phyloP scores from a whole-genome alignment of 371 early-diverging fungal species.

The Mortierella sp. region DNA sequence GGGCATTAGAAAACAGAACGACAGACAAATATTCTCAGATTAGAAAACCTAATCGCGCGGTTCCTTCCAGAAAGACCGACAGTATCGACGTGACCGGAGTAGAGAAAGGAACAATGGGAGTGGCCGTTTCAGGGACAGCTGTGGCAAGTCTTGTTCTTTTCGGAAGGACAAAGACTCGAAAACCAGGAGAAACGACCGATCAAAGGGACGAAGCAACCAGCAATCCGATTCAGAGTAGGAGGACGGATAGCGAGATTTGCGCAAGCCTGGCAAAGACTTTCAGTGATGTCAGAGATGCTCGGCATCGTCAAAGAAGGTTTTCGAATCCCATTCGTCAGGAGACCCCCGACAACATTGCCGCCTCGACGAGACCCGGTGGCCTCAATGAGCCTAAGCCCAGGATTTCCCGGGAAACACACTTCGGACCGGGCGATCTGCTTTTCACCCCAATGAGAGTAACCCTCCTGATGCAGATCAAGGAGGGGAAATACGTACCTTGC shows the following conservation, averaged over 20 bases:
- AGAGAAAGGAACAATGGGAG: too few relatives aligned
- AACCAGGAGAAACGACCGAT: background rate
- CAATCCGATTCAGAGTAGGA: background rate
- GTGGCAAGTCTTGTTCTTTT: too few relatives aligned
- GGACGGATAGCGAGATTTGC: background rate
- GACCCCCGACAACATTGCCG: slow-evolving; percentile 1
- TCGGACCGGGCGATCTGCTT: too few relatives aligned
- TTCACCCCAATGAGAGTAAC: slow-evolving; percentile 27
- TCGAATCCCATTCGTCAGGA: slow-evolving; percentile 23
- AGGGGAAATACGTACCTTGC: background rate
- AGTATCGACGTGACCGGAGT: too few relatives aligned
- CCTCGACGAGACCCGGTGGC: background rate
- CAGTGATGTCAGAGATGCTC: background rate
- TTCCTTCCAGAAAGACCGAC: too few relatives aligned
- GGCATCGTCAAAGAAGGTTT: slow-evolving; percentile 6
- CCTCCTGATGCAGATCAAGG: background rate
- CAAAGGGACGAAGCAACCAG: background rate
- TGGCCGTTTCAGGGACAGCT: too few relatives aligned
- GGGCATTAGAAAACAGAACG: too few relatives aligned
- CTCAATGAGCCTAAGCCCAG: background rate
- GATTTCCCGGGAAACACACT: too few relatives aligned
- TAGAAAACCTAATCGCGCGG: too few relatives aligned
- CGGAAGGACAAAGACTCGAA: too few relatives aligned
- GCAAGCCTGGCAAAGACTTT: background rate
- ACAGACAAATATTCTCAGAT: too few relatives aligned